phyloP scores from a whole-genome alignment of 2,329 filamentous ascomycete species.

The Shiraia bambusicola region DNA sequence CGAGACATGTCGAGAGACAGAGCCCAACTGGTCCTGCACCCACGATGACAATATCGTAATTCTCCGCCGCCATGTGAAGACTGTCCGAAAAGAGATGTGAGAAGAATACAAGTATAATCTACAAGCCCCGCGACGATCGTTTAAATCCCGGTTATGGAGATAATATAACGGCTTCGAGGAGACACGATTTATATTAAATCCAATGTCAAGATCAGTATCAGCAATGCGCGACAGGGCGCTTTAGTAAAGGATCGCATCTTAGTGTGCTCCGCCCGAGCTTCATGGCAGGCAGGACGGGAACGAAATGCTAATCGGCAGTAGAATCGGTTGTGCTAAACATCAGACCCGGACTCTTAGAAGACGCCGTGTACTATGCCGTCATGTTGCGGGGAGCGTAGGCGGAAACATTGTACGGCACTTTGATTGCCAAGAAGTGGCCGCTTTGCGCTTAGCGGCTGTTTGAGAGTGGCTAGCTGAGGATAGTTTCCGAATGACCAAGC shows the following conservation, averaged over 20 bases:
- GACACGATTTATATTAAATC: constrained; percentile 8
- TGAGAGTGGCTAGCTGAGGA: background rate
- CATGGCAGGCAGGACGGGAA: constrained; percentile 31
- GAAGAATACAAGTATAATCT: constrained; percentile 1
- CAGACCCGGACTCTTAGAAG: constrained; percentile 10
- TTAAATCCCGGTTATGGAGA: constrained; percentile 2
- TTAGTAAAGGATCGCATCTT: constrained; percentile 13
- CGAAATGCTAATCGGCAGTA: constrained; percentile 24
- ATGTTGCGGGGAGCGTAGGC: constrained; percentile 29
- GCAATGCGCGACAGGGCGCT: constrained; percentile 8
- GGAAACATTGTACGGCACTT: constrained; percentile 30
- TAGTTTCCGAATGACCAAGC: background rate
- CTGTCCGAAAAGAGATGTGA: background rate
- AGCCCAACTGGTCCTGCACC: constrained; percentile 88
- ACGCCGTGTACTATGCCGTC: constrained; percentile 24
- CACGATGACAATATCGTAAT: constrained; percentile 75
- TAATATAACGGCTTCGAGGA: constrained; percentile 9
- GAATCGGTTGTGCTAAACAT: constrained; percentile 22
- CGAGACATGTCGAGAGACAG: constrained; percentile 82
- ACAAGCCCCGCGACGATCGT: constrained; percentile 1
- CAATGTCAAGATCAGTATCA: constrained; percentile 13
- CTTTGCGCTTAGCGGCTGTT: background rate
- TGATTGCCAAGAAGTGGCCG: constrained; percentile 13
- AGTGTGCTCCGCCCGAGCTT: constrained; percentile 16
- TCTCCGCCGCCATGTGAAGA: constrained; percentile 41